Percentiles rank a stretch among this genome's conserved stretches.
Evolutionary conservation across 208 protist species (phyloP).

Genomic region (Leishmania gerbilli): DNA sequence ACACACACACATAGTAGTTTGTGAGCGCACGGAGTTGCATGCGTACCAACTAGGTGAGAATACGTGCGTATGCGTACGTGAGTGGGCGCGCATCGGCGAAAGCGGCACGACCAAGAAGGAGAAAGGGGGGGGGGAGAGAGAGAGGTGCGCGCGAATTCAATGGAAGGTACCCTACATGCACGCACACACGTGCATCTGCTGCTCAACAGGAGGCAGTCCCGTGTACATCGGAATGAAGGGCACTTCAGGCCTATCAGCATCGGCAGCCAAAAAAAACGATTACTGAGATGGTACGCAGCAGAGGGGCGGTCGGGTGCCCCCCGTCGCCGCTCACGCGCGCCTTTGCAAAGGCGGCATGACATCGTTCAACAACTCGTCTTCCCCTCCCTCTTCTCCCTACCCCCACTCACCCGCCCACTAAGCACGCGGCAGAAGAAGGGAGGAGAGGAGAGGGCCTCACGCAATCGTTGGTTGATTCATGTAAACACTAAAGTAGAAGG

Average conservation of each 20-base stretch:
- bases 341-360: background rate
- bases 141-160: background rate
- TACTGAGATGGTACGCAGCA: background rate
- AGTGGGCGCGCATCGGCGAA: background rate
- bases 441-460: background rate
- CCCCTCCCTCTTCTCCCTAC: background rate
- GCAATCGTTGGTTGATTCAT: slow-evolving; percentile 16
- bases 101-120: background rate
- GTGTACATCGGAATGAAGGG: background rate
- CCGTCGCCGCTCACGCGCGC: background rate
- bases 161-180: background rate
- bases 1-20: background rate
- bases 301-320: background rate
- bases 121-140: background rate
- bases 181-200: background rate
- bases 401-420: too few relatives aligned
- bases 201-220: too few relatives aligned
- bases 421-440: background rate
- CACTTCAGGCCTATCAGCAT: background rate
- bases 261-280: background rate
- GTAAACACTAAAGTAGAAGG: slow-evolving; percentile 7
- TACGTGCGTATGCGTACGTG: background rate
- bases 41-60: background rate
- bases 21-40: background rate
- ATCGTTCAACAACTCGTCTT: background rate